Evolutionary conservation across 371 early-diverging fungal genomes (phyloP).

Genomic region (Mortierella sp.): DNA sequence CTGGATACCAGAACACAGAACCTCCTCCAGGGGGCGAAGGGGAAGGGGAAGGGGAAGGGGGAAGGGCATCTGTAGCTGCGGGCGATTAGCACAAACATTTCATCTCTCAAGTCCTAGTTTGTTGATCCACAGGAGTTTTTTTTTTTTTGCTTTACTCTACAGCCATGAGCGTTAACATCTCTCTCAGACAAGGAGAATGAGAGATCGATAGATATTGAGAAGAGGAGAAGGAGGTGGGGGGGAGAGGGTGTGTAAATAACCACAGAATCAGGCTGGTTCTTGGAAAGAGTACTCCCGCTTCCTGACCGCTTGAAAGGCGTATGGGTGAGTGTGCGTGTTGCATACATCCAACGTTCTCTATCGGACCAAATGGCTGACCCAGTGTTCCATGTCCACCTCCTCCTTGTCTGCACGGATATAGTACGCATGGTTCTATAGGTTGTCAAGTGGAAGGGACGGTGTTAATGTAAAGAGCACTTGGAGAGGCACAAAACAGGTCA

Average conservation of each 20-base stretch:
- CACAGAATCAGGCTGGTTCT: neutral
- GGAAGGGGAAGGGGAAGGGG: no score
- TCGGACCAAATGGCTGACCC: slow-evolving; percentile 55
- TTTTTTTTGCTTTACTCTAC: no score
- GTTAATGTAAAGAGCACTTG: no score
- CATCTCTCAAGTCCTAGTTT: no score
- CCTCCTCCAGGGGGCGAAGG: no score
- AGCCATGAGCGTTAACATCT: no score
- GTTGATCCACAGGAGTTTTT: no score
- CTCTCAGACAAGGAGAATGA: neutral
- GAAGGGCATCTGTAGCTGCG: no score
- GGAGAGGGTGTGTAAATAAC: neutral
- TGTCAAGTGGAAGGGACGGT: neutral
- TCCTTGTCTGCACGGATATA: slow-evolving; percentile 62
- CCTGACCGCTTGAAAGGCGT: no score
- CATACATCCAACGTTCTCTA: slow-evolving; percentile 7
- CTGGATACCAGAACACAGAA: no score
- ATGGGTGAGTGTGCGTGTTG: neutral
- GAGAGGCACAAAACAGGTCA: neutral
- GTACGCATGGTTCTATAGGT: slow-evolving; percentile 63
- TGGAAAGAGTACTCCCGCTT: no score
- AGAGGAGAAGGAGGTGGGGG: neutral
- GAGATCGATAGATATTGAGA: neutral
- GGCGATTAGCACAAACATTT: no score
- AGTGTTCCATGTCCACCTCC: slow-evolving; percentile 67